These are phyloP conservation scores for Pseudogymnoascus sp. DNA, from an alignment of 2,329 filamentous ascomycete genomes.

Conservation along the genomic window DNA sequence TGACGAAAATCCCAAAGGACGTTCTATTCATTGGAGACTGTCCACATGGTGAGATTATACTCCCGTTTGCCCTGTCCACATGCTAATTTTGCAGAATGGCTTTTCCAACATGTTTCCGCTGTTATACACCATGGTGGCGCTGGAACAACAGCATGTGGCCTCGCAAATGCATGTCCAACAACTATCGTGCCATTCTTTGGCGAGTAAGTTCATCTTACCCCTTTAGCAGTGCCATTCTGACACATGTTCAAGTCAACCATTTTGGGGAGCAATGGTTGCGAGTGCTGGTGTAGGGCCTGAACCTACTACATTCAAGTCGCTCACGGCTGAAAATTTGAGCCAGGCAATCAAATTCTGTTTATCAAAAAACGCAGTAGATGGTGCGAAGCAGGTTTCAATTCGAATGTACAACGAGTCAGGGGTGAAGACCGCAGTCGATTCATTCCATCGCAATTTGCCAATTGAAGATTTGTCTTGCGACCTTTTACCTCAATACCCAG, in stretches of 20 bases:
- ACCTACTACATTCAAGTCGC: slow-evolving; percentile 32
- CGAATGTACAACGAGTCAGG: slow-evolving; percentile 32
- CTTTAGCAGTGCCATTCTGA: neutral
- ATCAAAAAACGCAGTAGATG: slow-evolving; percentile 24
- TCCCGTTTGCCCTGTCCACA: neutral
- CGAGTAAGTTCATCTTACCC: slow-evolving; percentile 23
- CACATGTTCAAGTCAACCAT: slow-evolving; percentile 30
- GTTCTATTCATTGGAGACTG: slow-evolving; percentile 30
- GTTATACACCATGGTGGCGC: slow-evolving; percentile 33
- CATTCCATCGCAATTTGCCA: slow-evolving; percentile 34
- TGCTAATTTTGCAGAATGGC: slow-evolving; percentile 25
- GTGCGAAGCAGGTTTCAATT: slow-evolving; percentile 29
- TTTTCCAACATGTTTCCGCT: slow-evolving; percentile 30
- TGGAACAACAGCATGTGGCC: slow-evolving; percentile 31
- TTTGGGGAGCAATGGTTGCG: slow-evolving; percentile 37
- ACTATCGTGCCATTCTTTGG: slow-evolving; percentile 36
- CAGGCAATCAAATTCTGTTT: slow-evolving; percentile 32
- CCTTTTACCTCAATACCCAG: slow-evolving; percentile 37
- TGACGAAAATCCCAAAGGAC: slow-evolving; percentile 24
- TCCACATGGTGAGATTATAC: slow-evolving; percentile 23
- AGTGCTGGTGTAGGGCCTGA: slow-evolving; percentile 34
- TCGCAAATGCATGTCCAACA: slow-evolving; percentile 31
- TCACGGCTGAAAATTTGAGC: slow-evolving; percentile 30
- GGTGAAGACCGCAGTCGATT: slow-evolving; percentile 32
- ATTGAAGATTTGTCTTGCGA: slow-evolving; percentile 31